Conservation (phyloP, 495 filamentous ascomycete genomes). For the Penicillium ucsense region DNA sequence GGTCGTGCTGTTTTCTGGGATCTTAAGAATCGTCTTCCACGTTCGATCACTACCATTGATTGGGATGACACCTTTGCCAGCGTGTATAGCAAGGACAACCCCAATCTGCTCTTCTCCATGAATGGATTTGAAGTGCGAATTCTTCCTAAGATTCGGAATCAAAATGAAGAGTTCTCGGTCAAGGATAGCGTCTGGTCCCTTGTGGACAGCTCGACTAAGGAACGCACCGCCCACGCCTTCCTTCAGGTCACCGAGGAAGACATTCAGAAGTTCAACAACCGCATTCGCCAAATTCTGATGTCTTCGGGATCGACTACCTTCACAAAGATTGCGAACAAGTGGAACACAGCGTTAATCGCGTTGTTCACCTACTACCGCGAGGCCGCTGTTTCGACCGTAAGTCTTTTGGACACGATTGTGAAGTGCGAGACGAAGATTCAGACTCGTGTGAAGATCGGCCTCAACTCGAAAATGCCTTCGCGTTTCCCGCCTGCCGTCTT, state of each 20-base stretch:
- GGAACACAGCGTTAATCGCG: conserved; percentile 98
- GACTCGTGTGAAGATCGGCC: conserved; percentile 95
- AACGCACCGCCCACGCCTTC: conserved; percentile 96
- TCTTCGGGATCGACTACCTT: conserved; percentile 97
- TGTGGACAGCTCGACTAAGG: conserved; percentile 91
- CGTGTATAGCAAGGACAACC: conserved; percentile 97
- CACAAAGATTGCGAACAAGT: conserved; percentile 99
- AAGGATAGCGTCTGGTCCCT: conserved; percentile 98
- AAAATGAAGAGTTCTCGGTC: conserved; percentile 91
- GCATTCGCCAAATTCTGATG: conserved; percentile 98
- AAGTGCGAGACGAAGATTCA: conserved; percentile 99
- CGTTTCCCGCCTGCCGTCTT: conserved; percentile 98
- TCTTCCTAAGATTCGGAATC: conserved; percentile 88
- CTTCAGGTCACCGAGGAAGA: conserved; percentile 97
- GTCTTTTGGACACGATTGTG: conserved; percentile 93
- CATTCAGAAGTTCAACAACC: conserved; percentile 98
- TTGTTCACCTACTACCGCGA: conserved; percentile 99
- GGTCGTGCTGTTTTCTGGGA: conserved; percentile 99
- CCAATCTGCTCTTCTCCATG: conserved; percentile 96
- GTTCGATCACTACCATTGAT: conserved; percentile 93
- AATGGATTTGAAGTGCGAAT: conserved; percentile 96
- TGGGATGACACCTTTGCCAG: conserved; percentile 99
- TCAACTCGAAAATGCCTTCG: conserved; percentile 99
- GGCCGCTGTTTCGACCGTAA: conserved; percentile 94
- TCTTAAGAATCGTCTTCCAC: conserved; percentile 89